Evolutionary conservation across 441 rosid species (phyloP).

Genomic region (Omphalea diandra): DNA sequence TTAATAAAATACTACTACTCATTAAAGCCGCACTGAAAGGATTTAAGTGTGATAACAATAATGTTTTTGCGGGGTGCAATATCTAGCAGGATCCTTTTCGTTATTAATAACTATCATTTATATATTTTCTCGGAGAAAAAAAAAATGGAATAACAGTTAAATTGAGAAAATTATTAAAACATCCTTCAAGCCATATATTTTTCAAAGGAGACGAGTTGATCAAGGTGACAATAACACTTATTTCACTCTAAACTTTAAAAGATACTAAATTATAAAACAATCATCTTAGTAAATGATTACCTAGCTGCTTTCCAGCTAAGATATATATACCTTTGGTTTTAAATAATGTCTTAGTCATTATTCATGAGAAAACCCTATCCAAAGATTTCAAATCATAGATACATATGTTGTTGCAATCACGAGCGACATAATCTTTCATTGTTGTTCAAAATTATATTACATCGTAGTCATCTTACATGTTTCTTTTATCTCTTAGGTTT

Average conservation of each 20-base stretch:
- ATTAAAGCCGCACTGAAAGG: too few species aligned
- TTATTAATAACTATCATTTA: too few species aligned
- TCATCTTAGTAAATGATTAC: not conserved
- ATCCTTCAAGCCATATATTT: too few species aligned
- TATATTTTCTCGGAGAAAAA: too few species aligned
- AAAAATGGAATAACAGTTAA: too few species aligned
- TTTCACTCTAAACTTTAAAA: not conserved
- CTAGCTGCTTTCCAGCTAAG: constrained; percentile 6
- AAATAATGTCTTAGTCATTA: constrained; percentile 8
- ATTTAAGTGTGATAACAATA: too few species aligned
- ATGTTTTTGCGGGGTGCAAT: too few species aligned
- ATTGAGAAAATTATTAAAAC: too few species aligned
- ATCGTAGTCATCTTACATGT: not conserved
- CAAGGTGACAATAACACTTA: too few species aligned
- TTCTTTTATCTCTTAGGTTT: not conserved
- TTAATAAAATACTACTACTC: too few species aligned
- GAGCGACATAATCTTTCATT: not conserved
- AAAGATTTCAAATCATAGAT: not conserved
- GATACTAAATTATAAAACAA: not conserved
- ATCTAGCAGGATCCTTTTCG: too few species aligned
- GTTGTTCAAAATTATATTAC: not conserved
- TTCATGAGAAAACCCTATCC: constrained; percentile 12
- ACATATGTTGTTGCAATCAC: constrained; percentile 2
- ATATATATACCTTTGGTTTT: not conserved
- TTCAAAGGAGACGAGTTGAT: too few species aligned